These are phyloP conservation scores for Ramaria sp. DNA, from an alignment of 768 basidiomycete species.

Conservation along the genomic window DNA sequence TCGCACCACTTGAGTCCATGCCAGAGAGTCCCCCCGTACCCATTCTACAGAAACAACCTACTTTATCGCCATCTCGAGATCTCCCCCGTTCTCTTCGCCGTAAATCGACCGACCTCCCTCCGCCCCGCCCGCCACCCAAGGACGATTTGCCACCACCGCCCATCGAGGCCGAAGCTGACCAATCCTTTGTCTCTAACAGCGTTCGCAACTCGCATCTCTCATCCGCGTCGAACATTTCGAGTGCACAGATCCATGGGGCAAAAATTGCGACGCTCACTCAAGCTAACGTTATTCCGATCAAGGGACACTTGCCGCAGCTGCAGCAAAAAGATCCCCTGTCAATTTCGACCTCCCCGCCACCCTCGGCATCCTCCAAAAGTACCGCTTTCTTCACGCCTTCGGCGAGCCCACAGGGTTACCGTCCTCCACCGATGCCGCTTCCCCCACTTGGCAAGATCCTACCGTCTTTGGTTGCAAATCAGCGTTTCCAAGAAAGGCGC, in stretches of 20 bases:
- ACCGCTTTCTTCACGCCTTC: not conserved
- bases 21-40: not conserved
- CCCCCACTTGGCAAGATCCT: slow-evolving; percentile 7
- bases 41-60: too few species aligned
- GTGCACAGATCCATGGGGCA: not conserved
- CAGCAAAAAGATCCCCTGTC: not conserved
- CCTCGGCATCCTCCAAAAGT: not conserved
- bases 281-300: not conserved
- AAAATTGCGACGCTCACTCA: not conserved
- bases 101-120: slow-evolving; percentile 3
- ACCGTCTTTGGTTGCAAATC: not conserved
- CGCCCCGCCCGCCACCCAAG: slow-evolving; percentile 3
- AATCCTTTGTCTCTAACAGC: not conserved
- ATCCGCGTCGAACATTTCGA: not conserved
- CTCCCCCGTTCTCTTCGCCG: not conserved
- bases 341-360: not conserved
- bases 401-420: not conserved
- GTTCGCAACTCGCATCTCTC: not conserved
- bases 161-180: not conserved
- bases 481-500: not conserved
- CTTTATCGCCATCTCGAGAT: not conserved
- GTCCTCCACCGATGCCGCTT: not conserved
- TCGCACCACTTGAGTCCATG: not conserved
- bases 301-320: not conserved
- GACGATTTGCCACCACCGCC: slow-evolving; percentile 1